These are phyloP conservation scores for Tuber indicum DNA, from an alignment of 495 filamentous ascomycete species.

Conservation along the genomic window DNA sequence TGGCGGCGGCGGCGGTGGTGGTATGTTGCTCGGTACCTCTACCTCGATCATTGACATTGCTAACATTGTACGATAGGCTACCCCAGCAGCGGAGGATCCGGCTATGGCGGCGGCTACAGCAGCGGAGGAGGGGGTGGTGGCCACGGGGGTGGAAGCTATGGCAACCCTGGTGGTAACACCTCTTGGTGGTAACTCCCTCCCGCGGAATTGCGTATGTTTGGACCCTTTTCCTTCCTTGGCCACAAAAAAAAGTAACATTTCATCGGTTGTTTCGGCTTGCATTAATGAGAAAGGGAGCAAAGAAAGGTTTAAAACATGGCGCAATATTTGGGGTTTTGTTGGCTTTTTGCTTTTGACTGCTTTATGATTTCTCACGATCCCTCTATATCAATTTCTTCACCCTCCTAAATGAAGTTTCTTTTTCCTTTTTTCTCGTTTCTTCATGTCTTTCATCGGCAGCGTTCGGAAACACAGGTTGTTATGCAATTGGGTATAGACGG, in stretches of 20 bases:
- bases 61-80: slow-evolving; percentile 39
- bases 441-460: slow-evolving; percentile 37
- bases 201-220: slow-evolving; percentile 38
- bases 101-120: slow-evolving; percentile 40
- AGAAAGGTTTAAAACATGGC: slow-evolving; percentile 42
- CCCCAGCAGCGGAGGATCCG: slow-evolving; percentile 25
- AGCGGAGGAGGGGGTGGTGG: slow-evolving; percentile 39
- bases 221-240: slow-evolving; percentile 32
- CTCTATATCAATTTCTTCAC: slow-evolving; percentile 40
- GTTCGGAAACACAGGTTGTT: slow-evolving; percentile 39
- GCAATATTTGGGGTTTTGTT: slow-evolving; percentile 45
- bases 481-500: slow-evolving; percentile 40
- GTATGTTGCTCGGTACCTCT: slow-evolving; percentile 10
- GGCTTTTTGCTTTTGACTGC: slow-evolving; percentile 52
- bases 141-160: slow-evolving; percentile 57
- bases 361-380: slow-evolving; percentile 45
- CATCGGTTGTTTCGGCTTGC: slow-evolving; percentile 41
- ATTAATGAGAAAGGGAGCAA: slow-evolving; percentile 41
- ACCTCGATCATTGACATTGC: slow-evolving; percentile 7
- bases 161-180: slow-evolving; percentile 78
- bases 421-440: slow-evolving; percentile 38
- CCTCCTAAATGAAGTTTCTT: slow-evolving; percentile 39
- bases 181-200: slow-evolving; percentile 82
- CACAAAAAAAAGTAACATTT: slow-evolving; percentile 38
- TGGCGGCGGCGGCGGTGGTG: slow-evolving; percentile 48